These are phyloP conservation scores for Claviceps africana DNA, from an alignment of 2,329 filamentous ascomycete species.

Conservation along the genomic window DNA sequence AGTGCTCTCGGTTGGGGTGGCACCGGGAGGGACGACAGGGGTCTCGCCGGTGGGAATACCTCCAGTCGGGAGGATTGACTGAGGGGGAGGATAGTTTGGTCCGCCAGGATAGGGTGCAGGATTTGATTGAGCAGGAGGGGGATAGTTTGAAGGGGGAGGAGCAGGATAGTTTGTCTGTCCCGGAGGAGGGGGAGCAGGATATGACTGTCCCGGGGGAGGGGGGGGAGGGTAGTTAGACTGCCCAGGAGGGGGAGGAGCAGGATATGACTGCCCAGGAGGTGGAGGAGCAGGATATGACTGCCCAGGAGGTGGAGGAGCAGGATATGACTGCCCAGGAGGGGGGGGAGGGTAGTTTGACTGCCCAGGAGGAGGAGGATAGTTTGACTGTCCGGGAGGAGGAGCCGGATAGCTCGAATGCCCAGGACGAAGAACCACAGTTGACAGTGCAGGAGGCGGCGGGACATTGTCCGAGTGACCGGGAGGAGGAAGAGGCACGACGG, in stretches of 20 bases:
- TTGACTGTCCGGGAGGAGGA: not conserved
- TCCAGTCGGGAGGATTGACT: not conserved
- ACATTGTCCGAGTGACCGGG: not conserved
- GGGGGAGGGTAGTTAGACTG: not conserved
- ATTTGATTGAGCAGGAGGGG: not conserved
- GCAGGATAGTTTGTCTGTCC: not conserved
- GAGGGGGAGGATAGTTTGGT: not conserved
- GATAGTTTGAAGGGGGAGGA: not conserved
- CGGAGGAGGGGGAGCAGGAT: not conserved
- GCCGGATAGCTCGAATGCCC: not conserved
- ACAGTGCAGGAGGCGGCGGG: not conserved
- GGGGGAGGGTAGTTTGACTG: not conserved
- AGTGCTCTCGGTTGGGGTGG: not conserved
- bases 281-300: not conserved
- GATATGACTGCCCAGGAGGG: not conserved
- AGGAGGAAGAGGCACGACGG: slow-evolving; percentile 18
- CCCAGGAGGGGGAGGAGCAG: not conserved
- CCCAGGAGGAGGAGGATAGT: not conserved
- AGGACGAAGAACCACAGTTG: not conserved
- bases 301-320: slow-evolving; percentile 1
- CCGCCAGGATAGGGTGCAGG: not conserved
- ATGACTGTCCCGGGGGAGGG: not conserved
- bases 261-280: not conserved
- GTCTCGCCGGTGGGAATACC: not conserved
- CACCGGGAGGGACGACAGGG: not conserved